Conservation (phyloP, 2,329 filamentous ascomycete genomes). For the Talaromyces verruculosus region DNA sequence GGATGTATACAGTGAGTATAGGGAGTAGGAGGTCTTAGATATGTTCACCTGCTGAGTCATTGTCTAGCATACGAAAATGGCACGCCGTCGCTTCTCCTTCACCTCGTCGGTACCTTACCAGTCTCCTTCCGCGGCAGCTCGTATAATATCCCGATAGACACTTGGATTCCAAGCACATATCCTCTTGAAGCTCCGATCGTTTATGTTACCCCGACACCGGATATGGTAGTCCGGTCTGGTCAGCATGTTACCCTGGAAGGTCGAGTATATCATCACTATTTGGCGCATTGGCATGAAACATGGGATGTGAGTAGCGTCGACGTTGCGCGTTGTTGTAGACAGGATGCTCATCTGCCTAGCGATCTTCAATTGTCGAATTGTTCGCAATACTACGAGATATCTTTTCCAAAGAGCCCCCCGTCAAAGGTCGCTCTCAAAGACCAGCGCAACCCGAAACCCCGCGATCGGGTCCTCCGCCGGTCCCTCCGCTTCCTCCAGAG, state of each 20-base stretch:
- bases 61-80: conserved; percentile 81
- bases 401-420: conserved; percentile 92
- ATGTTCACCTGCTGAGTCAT: not conserved
- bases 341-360: conserved; percentile 48
- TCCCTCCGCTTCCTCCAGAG: conserved; percentile 71
- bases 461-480: conserved; percentile 57
- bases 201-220: conserved; percentile 84
- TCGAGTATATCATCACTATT: conserved; percentile 90
- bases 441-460: conserved; percentile 27
- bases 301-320: conserved; percentile 74
- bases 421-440: conserved; percentile 62
- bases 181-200: conserved; percentile 80
- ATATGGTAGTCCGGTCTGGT: conserved; percentile 85
- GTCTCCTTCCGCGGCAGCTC: conserved; percentile 83
- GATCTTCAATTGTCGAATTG: conserved; percentile 80
- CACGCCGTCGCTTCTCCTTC: conserved; percentile 78
- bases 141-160: conserved; percentile 85
- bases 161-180: conserved; percentile 93
- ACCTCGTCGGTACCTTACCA: conserved; percentile 84
- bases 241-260: conserved; percentile 95
- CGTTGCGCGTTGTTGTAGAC: conserved; percentile 14
- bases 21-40: not conserved
- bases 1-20: conserved; percentile 82
- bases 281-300: conserved; percentile 83
- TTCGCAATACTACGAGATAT: conserved; percentile 78